Conservation (phyloP, 2,329 filamentous ascomycete species). For the Lachnellula willkommii region DNA sequence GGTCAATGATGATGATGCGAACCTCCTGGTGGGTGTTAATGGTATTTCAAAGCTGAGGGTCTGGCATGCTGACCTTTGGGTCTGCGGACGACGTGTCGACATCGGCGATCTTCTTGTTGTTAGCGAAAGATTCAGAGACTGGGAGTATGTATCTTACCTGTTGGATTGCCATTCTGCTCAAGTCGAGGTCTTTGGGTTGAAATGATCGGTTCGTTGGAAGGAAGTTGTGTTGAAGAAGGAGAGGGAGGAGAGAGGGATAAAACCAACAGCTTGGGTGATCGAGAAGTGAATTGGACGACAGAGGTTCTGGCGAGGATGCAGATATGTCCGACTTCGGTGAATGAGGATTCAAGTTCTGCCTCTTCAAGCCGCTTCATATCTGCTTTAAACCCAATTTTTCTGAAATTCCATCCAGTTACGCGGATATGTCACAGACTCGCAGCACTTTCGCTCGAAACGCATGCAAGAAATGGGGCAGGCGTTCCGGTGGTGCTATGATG, state of each 20-base stretch:
- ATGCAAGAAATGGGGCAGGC: not conserved
- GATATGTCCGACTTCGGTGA: not conserved
- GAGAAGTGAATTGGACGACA: not conserved
- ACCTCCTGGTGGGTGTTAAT: not conserved
- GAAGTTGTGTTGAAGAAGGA: not conserved
- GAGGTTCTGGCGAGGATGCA: not conserved
- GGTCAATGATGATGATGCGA: not conserved
- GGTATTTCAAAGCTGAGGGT: not conserved
- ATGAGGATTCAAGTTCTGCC: not conserved
- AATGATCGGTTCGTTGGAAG: not conserved
- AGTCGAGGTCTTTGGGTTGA: not conserved
- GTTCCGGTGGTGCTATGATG: too few relatives aligned
- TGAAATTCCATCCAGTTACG: too few relatives aligned
- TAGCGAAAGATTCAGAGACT: not conserved
- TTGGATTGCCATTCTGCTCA: too few relatives aligned
- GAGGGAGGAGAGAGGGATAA: not conserved
- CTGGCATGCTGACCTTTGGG: not conserved
- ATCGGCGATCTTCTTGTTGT: not conserved
- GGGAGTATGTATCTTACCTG: too few relatives aligned
- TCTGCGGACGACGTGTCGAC: not conserved
- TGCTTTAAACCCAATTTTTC: too few relatives aligned
- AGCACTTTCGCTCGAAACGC: not conserved
- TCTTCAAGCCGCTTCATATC: too few relatives aligned
- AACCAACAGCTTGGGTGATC: not conserved
- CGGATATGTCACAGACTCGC: too few relatives aligned